Percentiles rank a stretch among this genome's conserved stretches.
phyloP scores from a whole-genome alignment of 2,329 filamentous ascomycete species.

The Alternaria alternata region DNA sequence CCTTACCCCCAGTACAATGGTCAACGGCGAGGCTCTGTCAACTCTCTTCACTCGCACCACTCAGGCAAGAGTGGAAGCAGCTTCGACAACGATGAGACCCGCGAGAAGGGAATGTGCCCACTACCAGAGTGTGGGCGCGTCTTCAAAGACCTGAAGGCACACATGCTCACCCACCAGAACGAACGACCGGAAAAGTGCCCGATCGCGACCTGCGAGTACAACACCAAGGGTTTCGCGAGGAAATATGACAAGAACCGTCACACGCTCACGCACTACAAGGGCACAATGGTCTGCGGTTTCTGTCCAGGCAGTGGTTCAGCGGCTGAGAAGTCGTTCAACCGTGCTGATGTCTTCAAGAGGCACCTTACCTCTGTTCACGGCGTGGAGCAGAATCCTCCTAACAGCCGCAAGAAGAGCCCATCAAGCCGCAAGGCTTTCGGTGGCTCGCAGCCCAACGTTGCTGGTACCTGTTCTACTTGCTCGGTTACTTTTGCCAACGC shows the following conservation, averaged over 20 bases:
- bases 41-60: constrained; percentile 72
- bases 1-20: constrained; percentile 59
- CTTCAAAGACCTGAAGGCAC: constrained; percentile 91
- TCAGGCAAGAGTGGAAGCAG: constrained; percentile 59
- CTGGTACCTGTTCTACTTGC: constrained; percentile 92
- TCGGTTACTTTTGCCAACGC: constrained; percentile 83
- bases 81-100: constrained; percentile 56
- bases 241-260: constrained; percentile 98
- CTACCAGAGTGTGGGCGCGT: constrained; percentile 83
- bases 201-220: constrained; percentile 89
- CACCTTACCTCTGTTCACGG: constrained; percentile 90
- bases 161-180: constrained; percentile 92
- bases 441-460: constrained; percentile 70
- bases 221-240: constrained; percentile 88
- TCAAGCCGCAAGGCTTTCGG: constrained; percentile 70
- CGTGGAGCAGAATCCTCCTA: constrained; percentile 91
- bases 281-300: constrained; percentile 96
- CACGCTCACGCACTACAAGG: constrained; percentile 94
- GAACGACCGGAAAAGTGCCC: constrained; percentile 95
- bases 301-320: constrained; percentile 88
- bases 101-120: constrained; percentile 78
- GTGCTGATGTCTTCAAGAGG: constrained; percentile 94
- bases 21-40: constrained; percentile 71
- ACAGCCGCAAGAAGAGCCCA: constrained; percentile 79
- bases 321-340: constrained; percentile 94